Evolutionary conservation across 139 green algal species (phyloP).

Genomic region (Dunaliella sp.): DNA sequence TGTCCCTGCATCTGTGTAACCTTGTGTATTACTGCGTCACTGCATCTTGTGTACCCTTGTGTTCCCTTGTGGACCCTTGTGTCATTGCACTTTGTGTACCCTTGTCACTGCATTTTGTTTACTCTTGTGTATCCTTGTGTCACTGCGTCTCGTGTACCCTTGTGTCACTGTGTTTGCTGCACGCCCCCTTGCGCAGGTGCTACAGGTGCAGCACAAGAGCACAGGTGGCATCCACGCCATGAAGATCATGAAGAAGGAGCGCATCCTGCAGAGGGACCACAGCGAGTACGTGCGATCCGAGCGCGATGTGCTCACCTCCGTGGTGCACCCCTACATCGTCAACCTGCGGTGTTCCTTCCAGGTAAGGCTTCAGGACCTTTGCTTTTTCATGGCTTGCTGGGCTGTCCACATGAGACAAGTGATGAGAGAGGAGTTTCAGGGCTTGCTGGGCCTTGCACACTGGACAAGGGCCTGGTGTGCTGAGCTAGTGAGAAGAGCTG

Average conservation of each 20-base stretch:
- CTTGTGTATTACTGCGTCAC: too few relatives aligned
- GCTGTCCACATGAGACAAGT: too few relatives aligned
- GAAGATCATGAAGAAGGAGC: constrained; percentile 92
- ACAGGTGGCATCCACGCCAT: constrained; percentile 84
- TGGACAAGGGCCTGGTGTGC: too few relatives aligned
- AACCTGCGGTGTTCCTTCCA: constrained; percentile 92
- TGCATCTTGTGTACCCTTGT: too few relatives aligned
- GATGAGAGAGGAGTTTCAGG: too few relatives aligned
- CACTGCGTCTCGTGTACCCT: too few relatives aligned
- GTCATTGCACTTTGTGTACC: too few relatives aligned
- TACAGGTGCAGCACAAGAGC: constrained; percentile 71
- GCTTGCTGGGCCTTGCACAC: not conserved
- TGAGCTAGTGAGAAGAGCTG: too few relatives aligned
- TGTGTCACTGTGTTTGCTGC: not conserved
- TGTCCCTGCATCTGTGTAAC: too few relatives aligned
- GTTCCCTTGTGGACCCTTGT: too few relatives aligned
- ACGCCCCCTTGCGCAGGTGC: constrained; percentile 50
- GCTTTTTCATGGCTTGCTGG: not conserved
- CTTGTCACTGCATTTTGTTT: not conserved
- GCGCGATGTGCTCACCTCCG: constrained; percentile 86
- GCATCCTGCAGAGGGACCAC: constrained; percentile 90
- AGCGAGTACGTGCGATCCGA: constrained; percentile 87
- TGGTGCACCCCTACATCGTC: constrained; percentile 97
- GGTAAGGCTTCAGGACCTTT: constrained; percentile 15
- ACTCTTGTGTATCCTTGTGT: not conserved